Percentiles rank a stretch among this genome's conserved stretches.
These are phyloP conservation scores for Chrysosphaeria jannelii DNA, from an alignment of 2,329 filamentous ascomycete species.

Conservation along the genomic window DNA sequence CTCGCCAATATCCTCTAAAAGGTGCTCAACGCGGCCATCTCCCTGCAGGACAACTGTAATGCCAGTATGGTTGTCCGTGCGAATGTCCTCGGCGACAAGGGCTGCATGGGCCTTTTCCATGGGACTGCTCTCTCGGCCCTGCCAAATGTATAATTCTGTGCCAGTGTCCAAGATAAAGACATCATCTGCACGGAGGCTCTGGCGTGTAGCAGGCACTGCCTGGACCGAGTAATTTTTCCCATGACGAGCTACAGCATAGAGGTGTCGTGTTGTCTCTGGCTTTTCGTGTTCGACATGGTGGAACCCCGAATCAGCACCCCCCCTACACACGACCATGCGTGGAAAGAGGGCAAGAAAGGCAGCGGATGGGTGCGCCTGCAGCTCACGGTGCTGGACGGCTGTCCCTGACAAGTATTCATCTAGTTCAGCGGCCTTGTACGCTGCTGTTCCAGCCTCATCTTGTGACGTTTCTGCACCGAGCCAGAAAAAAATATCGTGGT, in stretches of 20 bases:
- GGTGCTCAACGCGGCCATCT: slow-evolving; percentile 18
- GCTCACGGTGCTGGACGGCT: slow-evolving; percentile 33
- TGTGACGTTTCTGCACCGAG: slow-evolving; percentile 32
- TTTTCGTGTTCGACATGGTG: slow-evolving; percentile 31
- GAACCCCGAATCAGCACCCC: slow-evolving; percentile 31
- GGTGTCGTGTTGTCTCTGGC: slow-evolving; percentile 20
- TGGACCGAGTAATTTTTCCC: too few relatives aligned
- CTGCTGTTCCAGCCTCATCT: slow-evolving; percentile 37
- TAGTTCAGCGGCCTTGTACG: slow-evolving; percentile 41
- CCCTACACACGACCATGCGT: slow-evolving; percentile 24
- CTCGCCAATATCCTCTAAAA: neutral
- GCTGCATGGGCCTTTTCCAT: slow-evolving; percentile 41
- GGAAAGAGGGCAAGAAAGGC: slow-evolving; percentile 31
- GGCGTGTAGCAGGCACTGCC: slow-evolving; percentile 29
- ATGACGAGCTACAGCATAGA: too few relatives aligned
- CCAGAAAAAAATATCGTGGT: slow-evolving; percentile 42
- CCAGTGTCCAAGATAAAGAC: slow-evolving; percentile 33
- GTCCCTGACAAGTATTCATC: slow-evolving; percentile 32
- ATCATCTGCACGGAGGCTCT: slow-evolving; percentile 31
- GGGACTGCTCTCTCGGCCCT: slow-evolving; percentile 30
- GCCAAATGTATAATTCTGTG: slow-evolving; percentile 39
- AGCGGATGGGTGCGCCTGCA: slow-evolving; percentile 25
- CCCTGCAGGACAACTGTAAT: slow-evolving; percentile 33
- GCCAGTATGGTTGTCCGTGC: slow-evolving; percentile 30
- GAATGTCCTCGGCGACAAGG: slow-evolving; percentile 28